Conservation (phyloP, 148 eudicot species). For the Vaccinium macrocarpon region DNA sequence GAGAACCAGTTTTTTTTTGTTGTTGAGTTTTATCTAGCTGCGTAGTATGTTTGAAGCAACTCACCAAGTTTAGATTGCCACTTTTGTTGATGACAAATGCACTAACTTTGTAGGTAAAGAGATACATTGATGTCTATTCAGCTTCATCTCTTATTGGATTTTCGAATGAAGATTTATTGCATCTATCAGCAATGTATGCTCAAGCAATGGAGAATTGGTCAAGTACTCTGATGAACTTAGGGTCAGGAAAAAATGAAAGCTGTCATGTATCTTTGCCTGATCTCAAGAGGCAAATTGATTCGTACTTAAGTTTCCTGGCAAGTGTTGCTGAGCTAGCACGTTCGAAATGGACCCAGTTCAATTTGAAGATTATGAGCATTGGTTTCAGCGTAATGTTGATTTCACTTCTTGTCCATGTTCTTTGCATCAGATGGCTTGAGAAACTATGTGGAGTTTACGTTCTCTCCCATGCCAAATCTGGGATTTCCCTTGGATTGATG, state of each 20-base stretch:
- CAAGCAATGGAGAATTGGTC: slow-evolving; percentile 62
- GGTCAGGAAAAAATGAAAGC: slow-evolving; percentile 31
- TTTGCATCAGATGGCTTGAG: slow-evolving; percentile 50
- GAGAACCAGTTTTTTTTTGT: not conserved
- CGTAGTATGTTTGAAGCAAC: not conserved
- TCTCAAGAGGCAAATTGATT: slow-evolving; percentile 57
- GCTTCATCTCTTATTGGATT: slow-evolving; percentile 90
- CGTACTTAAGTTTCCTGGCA: slow-evolving; percentile 67
- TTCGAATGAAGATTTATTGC: slow-evolving; percentile 73
- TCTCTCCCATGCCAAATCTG: slow-evolving; percentile 25
- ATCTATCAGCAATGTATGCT: slow-evolving; percentile 56
- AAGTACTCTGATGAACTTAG: slow-evolving; percentile 31
- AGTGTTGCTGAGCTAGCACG: slow-evolving; percentile 87
- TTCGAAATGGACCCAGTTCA: slow-evolving; percentile 94
- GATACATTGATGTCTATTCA: slow-evolving; percentile 91
- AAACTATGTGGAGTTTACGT: slow-evolving; percentile 27
- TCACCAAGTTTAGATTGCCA: not conserved
- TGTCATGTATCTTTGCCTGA: slow-evolving; percentile 34
- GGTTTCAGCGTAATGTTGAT: slow-evolving; percentile 61
- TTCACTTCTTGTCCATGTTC: slow-evolving; percentile 60
- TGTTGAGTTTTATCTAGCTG: not conserved
- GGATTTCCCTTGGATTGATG: slow-evolving; percentile 36
- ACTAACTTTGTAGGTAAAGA: slow-evolving; percentile 64
- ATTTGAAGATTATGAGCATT: slow-evolving; percentile 65
- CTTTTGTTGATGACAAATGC: not conserved